These are phyloP conservation scores for Ganoderma resinaceum DNA, from an alignment of 1,284 basidiomycete genomes.

Conservation along the genomic window DNA sequence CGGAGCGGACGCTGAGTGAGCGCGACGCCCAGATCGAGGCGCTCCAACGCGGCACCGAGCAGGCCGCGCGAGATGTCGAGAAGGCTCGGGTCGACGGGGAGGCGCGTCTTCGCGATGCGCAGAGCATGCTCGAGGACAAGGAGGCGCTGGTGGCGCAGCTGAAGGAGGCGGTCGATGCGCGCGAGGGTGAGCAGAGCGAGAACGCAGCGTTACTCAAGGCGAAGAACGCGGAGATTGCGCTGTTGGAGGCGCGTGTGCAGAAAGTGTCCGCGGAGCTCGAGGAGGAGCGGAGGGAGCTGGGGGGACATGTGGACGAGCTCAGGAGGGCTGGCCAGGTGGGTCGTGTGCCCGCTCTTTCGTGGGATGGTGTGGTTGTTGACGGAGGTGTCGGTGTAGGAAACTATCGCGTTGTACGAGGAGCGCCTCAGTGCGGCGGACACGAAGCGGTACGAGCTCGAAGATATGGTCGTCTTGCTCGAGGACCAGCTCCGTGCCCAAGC, in stretches of 20 bases:
- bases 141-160: constrained; percentile 54
- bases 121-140: constrained; percentile 56
- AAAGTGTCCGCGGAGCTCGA: constrained; percentile 60
- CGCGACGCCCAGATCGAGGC: constrained; percentile 58
- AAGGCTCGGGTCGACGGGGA: constrained; percentile 54
- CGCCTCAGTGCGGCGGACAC: constrained; percentile 75
- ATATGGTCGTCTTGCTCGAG: constrained; percentile 70
- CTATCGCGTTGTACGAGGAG: constrained; percentile 92
- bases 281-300: constrained; percentile 71
- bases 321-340: constrained; percentile 82
- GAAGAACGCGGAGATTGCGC: constrained; percentile 63
- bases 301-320: constrained; percentile 80
- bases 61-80: constrained; percentile 53
- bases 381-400: constrained; percentile 64
- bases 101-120: constrained; percentile 51
- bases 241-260: constrained; percentile 58
- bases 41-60: constrained; percentile 55
- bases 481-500: constrained; percentile 53
- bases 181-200: constrained; percentile 60
- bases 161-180: constrained; percentile 58
- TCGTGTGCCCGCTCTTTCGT: background rate
- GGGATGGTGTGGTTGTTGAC: background rate
- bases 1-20: constrained; percentile 56
- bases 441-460: constrained; percentile 82
- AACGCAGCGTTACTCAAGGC: constrained; percentile 55